phyloP scores from a whole-genome alignment of 805 yeast species.

The Naumovozyma castellii region DNA sequence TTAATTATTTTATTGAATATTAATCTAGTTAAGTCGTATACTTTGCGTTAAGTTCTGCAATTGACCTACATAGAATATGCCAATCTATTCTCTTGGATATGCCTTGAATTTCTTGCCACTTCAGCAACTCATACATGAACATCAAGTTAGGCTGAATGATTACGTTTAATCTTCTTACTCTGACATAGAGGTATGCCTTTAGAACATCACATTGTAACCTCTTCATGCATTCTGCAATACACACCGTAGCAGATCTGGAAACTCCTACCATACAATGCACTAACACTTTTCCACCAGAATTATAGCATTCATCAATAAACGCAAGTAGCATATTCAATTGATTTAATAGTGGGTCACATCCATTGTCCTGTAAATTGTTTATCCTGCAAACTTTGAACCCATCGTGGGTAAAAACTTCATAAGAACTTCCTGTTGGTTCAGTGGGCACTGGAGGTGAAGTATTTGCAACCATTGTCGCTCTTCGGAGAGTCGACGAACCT shows the following conservation, averaged over 20 bases:
- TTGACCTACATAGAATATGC: constrained; percentile 78
- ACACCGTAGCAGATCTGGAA: constrained; percentile 88
- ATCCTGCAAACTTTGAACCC: constrained; percentile 41
- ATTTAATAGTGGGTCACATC: constrained; percentile 64
- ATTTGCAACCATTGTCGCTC: constrained; percentile 4
- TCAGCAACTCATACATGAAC: constrained; percentile 82
- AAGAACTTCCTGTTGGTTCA: background rate
- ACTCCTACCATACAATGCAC: constrained; percentile 96
- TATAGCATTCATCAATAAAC: constrained; percentile 50
- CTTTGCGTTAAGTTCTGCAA: constrained; percentile 64
- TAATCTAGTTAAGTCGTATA: constrained; percentile 31
- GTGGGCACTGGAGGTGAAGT: background rate
- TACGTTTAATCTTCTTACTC: constrained; percentile 82
- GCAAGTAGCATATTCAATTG: constrained; percentile 55
- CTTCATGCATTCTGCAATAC: constrained; percentile 90
- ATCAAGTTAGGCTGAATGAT: constrained; percentile 90
- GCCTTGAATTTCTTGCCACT: constrained; percentile 32
- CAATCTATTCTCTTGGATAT: constrained; percentile 57
- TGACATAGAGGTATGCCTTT: constrained; percentile 76
- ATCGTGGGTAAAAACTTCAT: constrained; percentile 16
- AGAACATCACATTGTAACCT: constrained; percentile 58
- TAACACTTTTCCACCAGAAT: constrained; percentile 42
- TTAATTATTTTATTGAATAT: background rate
- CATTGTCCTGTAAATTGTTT: constrained; percentile 79
- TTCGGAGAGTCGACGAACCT: background rate